Base-by-base conservation (phyloP, 2,329 filamentous ascomycete species). In the Blastomyces gilchristii region DNA sequence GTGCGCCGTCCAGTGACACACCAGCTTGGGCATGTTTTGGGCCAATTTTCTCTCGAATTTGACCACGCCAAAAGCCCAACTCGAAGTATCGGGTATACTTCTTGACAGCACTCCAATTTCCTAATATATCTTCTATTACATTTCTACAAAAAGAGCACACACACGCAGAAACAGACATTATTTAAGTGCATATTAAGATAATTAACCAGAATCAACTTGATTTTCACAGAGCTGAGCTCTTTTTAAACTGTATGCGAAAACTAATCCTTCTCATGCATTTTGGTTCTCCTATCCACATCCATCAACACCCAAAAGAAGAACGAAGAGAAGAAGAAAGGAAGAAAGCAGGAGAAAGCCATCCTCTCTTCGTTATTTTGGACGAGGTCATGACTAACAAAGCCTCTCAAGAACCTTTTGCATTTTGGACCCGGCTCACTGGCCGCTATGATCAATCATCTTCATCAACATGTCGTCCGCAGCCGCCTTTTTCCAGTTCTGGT, bases 401-500 rank as follows among this genome's bases (percentile, higher is more conserved):
- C 14, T 49, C 28, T 39, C 37, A 52, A 60, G 60, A 25, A 62
- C 53, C 2, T 61, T 34, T 58, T 41, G n/a, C 31, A 49, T 63
- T 18, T 58, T 54, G 43, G 50, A 49, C 56, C n/a, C 49, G 45
- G 47, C 47, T 59, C 8, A 9, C 57, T 61, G 37, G 59, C 59
- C 47, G 59, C 59, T 54, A 61, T 61, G 59, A 45, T 62, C 52
- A 43, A 34, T 61, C 22, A 49, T 43, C 22, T 11, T 45, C 39
- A 61, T 60, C 61, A 60, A 28, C 47, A 63, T 67, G 63, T 57
- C 52, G 61, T 59, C 68, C 41, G 61, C 68, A 39, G 62, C 66
- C 41, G 67, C 70, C 58, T 72, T 76, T 61, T 65, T 69, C 66
- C 71, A 67, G 65, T 72, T 76, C 62, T 77, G 74, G 76, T 71